Conservation (phyloP, 1,284 basidiomycete genomes). For the Cryptococcus sp. region DNA sequence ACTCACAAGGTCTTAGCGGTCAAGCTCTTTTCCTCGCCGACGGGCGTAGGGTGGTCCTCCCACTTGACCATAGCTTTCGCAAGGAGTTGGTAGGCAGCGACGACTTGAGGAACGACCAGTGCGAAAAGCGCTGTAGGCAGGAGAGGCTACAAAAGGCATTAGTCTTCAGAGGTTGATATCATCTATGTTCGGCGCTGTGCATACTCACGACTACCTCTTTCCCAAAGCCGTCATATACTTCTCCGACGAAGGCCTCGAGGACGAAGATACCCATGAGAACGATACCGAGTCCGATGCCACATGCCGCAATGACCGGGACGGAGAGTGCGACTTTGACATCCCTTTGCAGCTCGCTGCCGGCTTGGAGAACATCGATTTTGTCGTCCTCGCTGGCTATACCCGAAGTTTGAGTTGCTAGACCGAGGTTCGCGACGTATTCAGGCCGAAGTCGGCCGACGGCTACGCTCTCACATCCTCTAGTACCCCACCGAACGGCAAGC, state of each 20-base stretch:
- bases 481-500: conserved; percentile 77
- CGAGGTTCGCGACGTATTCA: conserved; percentile 59
- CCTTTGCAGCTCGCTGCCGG: conserved; percentile 58
- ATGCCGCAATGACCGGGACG: conserved; percentile 75
- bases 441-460: conserved; percentile 74
- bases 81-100: conserved; percentile 72
- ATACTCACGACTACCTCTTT: conserved; percentile 69
- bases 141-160: conserved; percentile 60
- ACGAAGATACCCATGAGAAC: conserved; percentile 79
- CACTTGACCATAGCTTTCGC: conserved; percentile 75
- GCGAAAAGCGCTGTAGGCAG: conserved; percentile 83
- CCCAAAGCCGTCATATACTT: conserved; percentile 83
- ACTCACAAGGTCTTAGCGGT: conserved; percentile 82
- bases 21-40: conserved; percentile 73
- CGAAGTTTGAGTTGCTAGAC: conserved; percentile 42
- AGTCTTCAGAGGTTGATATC: background rate
- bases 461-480: conserved; percentile 64
- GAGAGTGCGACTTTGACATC: conserved; percentile 74
- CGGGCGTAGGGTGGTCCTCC: conserved; percentile 87
- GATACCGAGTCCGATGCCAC: conserved; percentile 68
- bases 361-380: conserved; percentile 32
- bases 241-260: conserved; percentile 81
- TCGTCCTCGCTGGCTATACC: conserved; percentile 17
- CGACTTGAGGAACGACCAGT: conserved; percentile 76
- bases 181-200: background rate